phyloP scores from a whole-genome alignment of 2,329 filamentous ascomycete species.

The Nemania sp. region DNA sequence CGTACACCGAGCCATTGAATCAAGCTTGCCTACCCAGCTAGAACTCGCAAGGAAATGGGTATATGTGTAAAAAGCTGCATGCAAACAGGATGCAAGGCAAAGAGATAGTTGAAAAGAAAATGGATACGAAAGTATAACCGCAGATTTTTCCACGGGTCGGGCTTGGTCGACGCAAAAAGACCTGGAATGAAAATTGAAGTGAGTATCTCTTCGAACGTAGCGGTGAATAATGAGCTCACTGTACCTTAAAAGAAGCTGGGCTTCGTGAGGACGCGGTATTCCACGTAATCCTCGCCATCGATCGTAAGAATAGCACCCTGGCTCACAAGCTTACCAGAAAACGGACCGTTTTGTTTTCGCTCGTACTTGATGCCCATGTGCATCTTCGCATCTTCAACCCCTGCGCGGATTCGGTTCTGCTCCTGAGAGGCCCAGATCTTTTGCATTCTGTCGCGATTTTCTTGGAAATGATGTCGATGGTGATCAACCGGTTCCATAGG shows the following conservation, averaged over 20 bases:
- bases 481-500: slow-evolving; percentile 35
- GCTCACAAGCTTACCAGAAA: slow-evolving; percentile 72
- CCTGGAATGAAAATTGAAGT: not conserved
- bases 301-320: slow-evolving; percentile 72
- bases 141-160: not conserved
- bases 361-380: slow-evolving; percentile 72
- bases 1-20: slow-evolving; percentile 1
- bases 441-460: slow-evolving; percentile 66
- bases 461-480: slow-evolving; percentile 56
- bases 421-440: slow-evolving; percentile 68
- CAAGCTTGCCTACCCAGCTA: slow-evolving; percentile 2
- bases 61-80: slow-evolving; percentile 30
- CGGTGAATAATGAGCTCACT: not conserved
- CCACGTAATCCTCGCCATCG: slow-evolving; percentile 75
- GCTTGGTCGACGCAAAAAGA: not conserved
- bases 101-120: slow-evolving; percentile 1
- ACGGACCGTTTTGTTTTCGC: slow-evolving; percentile 70
- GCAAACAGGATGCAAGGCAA: slow-evolving; percentile 6
- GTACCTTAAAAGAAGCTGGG: slow-evolving; percentile 67
- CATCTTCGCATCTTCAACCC: slow-evolving; percentile 65
- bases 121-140: not conserved
- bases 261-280: slow-evolving; percentile 74
- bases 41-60: slow-evolving; percentile 33
- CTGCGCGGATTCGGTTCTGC: slow-evolving; percentile 49
- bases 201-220: not conserved